phyloP scores from a whole-genome alignment of 2,329 filamentous ascomycete species.

The Fusarium solani-melongenae region DNA sequence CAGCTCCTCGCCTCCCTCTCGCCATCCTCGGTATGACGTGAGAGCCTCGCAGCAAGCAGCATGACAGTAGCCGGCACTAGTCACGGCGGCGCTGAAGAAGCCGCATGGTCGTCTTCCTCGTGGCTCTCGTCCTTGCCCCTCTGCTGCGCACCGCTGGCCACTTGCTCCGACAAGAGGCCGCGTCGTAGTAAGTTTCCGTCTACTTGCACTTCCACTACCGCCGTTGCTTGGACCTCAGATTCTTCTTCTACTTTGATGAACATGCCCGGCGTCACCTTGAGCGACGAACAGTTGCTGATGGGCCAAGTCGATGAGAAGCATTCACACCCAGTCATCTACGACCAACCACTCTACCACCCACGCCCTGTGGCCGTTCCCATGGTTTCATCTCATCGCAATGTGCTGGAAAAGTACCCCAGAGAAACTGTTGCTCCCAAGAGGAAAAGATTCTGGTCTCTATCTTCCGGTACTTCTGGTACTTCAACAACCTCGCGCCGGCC shows the following conservation, averaged over 20 bases:
- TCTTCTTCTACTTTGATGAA: slow-evolving; percentile 36
- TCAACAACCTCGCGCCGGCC: slow-evolving; percentile 59
- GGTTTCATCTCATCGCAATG: slow-evolving; percentile 22
- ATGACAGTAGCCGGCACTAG: slow-evolving; percentile 58
- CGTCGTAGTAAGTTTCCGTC: slow-evolving; percentile 51
- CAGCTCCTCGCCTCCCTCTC: slow-evolving; percentile 18
- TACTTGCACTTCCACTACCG: slow-evolving; percentile 36
- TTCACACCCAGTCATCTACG: slow-evolving; percentile 39
- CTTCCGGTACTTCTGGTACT: slow-evolving; percentile 45
- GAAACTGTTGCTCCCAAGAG: slow-evolving; percentile 58
- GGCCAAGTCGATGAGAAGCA: slow-evolving; percentile 48
- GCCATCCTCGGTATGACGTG: slow-evolving; percentile 41
- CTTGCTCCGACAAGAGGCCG: slow-evolving; percentile 53
- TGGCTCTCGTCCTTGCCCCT: slow-evolving; percentile 60
- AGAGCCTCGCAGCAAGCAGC: slow-evolving; percentile 38
- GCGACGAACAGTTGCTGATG: slow-evolving; percentile 46
- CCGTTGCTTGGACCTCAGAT: slow-evolving; percentile 31
- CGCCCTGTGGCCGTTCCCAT: slow-evolving; percentile 42
- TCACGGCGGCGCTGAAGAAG: slow-evolving; percentile 50
- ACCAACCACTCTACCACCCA: slow-evolving; percentile 45
- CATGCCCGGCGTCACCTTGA: slow-evolving; percentile 41
- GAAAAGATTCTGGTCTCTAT: slow-evolving; percentile 58
- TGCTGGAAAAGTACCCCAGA: slow-evolving; percentile 46
- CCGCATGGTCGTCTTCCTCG: slow-evolving; percentile 49
- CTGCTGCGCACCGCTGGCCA: slow-evolving; percentile 57